Percentiles rank a stretch among this genome's conserved stretches.
Conservation (phyloP, 2,329 filamentous ascomycete species). For the Byssochlamys sp. region DNA sequence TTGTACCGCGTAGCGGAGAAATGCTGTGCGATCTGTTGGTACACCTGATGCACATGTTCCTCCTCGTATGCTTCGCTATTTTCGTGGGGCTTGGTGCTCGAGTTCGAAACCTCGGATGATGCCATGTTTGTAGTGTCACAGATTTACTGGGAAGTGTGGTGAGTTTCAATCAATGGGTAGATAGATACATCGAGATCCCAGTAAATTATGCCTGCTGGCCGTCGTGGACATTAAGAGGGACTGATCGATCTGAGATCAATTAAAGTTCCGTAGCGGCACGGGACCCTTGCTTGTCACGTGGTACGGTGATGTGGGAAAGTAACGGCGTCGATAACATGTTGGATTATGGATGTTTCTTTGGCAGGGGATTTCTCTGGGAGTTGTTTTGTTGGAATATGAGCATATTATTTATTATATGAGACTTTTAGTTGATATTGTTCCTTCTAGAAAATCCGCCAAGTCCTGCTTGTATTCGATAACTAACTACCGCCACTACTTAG, state of each 20-base stretch:
- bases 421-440: too few relatives aligned
- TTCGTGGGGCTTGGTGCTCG: neutral
- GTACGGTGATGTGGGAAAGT: conserved; percentile 5
- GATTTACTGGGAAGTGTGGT: too few relatives aligned
- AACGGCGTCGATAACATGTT: neutral
- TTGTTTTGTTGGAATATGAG: too few relatives aligned
- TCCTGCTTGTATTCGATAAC: too few relatives aligned
- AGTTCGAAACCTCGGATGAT: neutral
- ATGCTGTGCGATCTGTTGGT: conserved; percentile 49
- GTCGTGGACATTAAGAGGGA: neutral
- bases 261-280: conserved; percentile 1
- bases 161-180: too few relatives aligned
- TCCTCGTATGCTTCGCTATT: conserved; percentile 56
- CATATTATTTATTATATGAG: too few relatives aligned
- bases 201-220: neutral
- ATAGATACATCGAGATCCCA: neutral
- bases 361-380: too few relatives aligned
- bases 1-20: conserved; percentile 51
- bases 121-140: neutral
- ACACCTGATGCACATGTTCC: conserved; percentile 80
- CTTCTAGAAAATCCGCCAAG: too few relatives aligned
- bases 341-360: neutral
- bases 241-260: neutral
- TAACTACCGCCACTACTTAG: too few relatives aligned
- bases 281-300: neutral